Conservation (phyloP, 192 early-diverging fungal genomes). For the Gorgonomyces haynaldii region DNA sequence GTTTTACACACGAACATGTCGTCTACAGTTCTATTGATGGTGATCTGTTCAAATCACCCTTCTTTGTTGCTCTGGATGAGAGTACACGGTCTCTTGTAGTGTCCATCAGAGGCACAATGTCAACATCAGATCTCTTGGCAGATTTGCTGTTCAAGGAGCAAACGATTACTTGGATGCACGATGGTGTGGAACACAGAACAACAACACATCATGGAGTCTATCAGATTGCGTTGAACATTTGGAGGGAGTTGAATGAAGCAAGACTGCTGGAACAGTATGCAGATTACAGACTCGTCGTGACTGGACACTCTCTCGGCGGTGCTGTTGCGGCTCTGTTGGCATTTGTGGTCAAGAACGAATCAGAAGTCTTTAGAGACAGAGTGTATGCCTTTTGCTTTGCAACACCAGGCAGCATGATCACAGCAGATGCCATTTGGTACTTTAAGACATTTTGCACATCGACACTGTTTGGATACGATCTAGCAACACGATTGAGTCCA, state of each 20-base stretch:
- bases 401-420: slow-evolving; percentile 35
- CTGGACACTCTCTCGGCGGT: slow-evolving; percentile 38
- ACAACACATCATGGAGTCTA: slow-evolving; percentile 15
- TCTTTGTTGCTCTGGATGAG: slow-evolving; percentile 31
- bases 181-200: slow-evolving; percentile 9
- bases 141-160: slow-evolving; percentile 31
- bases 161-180: slow-evolving; percentile 9
- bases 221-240: slow-evolving; percentile 26
- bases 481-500: slow-evolving; percentile 27
- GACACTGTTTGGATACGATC: slow-evolving; percentile 31
- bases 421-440: slow-evolving; percentile 13
- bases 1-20: slow-evolving; percentile 21
- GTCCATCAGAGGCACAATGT: slow-evolving; percentile 35
- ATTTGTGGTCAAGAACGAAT: slow-evolving; percentile 16
- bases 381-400: slow-evolving; percentile 19
- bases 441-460: slow-evolving; percentile 32
- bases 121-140: slow-evolving; percentile 34
- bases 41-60: slow-evolving; percentile 35
- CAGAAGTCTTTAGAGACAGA: background rate
- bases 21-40: slow-evolving; percentile 22
- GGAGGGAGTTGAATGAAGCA: slow-evolving; percentile 16
- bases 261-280: slow-evolving; percentile 11
- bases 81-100: slow-evolving; percentile 25
- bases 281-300: slow-evolving; percentile 18
- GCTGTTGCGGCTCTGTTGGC: slow-evolving; percentile 30